Base-by-base conservation (phyloP, 2,329 filamentous ascomycete genomes). In the Monilinia fructicola region DNA sequence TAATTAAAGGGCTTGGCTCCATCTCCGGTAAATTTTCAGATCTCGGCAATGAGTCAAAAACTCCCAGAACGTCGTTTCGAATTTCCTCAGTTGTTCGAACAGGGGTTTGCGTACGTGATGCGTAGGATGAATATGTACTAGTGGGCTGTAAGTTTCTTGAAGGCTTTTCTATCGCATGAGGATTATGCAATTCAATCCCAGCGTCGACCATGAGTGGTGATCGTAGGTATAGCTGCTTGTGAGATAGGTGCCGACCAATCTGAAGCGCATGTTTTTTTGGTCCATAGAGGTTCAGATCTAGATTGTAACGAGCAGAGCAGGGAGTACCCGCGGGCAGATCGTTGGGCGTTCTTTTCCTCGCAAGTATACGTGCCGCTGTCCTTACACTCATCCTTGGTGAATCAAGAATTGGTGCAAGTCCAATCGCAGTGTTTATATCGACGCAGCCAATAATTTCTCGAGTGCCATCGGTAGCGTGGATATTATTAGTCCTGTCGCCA, bases 1-100 rank as follows among this genome's bases (percentile, higher is more conserved):
- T 83, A 64, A 95, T 83, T 9, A 80, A 78, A 2, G 79, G 70
- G 64, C 86, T 82, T 0, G 91, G 84, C 4, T 94, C 87, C 79
- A 89, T 87, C 70, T 89, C 85, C 0, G 90, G 90, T 9, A 98
- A 80, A 68, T 92, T 87, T 66, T 96, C 90, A 12, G 84, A 87
- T 72, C 88, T 88, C 35, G 88, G 85, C 50, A 97, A 85, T 10
- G 89, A 90, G 78, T 97, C 93, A 73, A 99, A 97, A 75, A 98
- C 91, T 53, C 87, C 88, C 77, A 92, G 85, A 28, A 97, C 90
- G 67, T 97, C 93, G 69, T 87, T 88, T 12, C 90, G 89, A 67
- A 97, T 90, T 78, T 98, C 93, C 73, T 98, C 94, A 0, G 89
- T 87, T 0, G 91, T 94, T 42, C 92, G 85, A 58, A 76, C 78